Percentiles rank a stretch among this genome's conserved stretches.
These are phyloP conservation scores for Colletotrichum neosansevieriae DNA, from an alignment of 2,329 filamentous ascomycete genomes.

Conservation along the genomic window DNA sequence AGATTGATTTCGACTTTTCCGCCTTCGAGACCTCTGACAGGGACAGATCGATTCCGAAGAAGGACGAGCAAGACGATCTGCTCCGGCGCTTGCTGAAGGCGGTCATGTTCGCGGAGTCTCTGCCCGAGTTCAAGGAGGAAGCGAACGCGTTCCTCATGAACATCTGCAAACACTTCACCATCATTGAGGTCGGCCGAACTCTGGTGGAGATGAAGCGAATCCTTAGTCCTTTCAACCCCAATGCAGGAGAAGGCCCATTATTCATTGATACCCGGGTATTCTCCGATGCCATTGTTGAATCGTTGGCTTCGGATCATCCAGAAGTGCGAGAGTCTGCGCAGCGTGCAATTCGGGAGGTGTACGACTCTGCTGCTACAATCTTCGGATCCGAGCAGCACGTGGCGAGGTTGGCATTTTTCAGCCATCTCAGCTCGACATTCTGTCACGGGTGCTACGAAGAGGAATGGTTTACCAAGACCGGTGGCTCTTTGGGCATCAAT, in stretches of 20 bases:
- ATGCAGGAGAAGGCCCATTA: conserved; percentile 86
- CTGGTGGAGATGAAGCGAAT: conserved; percentile 83
- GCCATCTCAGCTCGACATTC: conserved; percentile 83
- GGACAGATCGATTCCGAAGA: conserved; percentile 87
- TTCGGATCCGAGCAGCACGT: conserved; percentile 81
- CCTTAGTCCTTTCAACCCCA: conserved; percentile 84
- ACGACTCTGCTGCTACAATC: conserved; percentile 80
- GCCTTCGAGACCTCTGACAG: conserved; percentile 81
- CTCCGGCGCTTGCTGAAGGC: conserved; percentile 92
- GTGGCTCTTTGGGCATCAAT: conserved; percentile 90
- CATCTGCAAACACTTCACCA: conserved; percentile 88
- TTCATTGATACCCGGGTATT: conserved; percentile 89
- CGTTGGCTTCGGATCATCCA: conserved; percentile 84
- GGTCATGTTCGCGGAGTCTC: conserved; percentile 84
- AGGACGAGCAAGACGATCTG: conserved; percentile 82
- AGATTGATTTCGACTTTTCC: conserved; percentile 77
- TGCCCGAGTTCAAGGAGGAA: conserved; percentile 83
- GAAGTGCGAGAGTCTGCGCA: conserved; percentile 87
- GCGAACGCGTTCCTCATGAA: conserved; percentile 82
- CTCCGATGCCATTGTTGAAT: conserved; percentile 90
- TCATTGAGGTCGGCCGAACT: conserved; percentile 90
- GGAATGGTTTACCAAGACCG: conserved; percentile 98
- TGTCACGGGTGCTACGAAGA: conserved; percentile 97
- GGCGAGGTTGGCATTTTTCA: conserved; percentile 85
- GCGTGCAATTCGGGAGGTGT: conserved; percentile 80